Evolutionary conservation across 1,284 basidiomycete genomes (phyloP).

Genomic region (Rhodotorula sp.): DNA sequence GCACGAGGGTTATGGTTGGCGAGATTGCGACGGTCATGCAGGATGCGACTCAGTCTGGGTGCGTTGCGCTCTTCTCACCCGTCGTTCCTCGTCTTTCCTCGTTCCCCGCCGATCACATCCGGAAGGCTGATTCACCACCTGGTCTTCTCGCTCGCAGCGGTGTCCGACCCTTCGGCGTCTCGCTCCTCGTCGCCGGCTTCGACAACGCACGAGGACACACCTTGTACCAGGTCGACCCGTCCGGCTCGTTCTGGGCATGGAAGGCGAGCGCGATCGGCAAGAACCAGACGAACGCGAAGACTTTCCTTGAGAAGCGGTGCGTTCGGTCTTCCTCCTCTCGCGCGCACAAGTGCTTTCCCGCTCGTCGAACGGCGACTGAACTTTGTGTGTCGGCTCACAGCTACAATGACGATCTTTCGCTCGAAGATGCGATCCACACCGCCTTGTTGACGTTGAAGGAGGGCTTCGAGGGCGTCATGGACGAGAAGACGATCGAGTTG

Average conservation of each 20-base stretch:
- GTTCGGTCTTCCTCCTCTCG: conserved; percentile 43
- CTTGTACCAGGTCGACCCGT: conserved; percentile 97
- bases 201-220: conserved; percentile 86
- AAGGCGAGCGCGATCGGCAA: conserved; percentile 99
- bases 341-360: too few relatives aligned
- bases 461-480: conserved; percentile 92
- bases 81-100: too few relatives aligned
- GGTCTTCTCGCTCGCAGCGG: conserved; percentile 59
- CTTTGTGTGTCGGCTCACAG: conserved; percentile 52
- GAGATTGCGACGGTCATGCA: conserved; percentile 99
- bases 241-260: conserved; percentile 99
- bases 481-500: conserved; percentile 99
- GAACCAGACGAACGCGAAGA: conserved; percentile 99
- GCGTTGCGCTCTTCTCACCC: conserved; percentile 46
- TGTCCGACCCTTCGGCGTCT: conserved; percentile 96
- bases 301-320: conserved; percentile 95
- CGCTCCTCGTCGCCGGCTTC: conserved; percentile 93
- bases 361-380: background rate
- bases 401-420: conserved; percentile 98
- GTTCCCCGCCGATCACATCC: rapidly evolving
- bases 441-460: conserved; percentile 98
- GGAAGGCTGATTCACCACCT: background rate
- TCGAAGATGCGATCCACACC: conserved; percentile 99
- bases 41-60: conserved; percentile 98
- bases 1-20: conserved; percentile 91